Evolutionary conservation across 768 basidiomycete genomes (phyloP).

Genomic region (Glaciozyma antarctica): DNA sequence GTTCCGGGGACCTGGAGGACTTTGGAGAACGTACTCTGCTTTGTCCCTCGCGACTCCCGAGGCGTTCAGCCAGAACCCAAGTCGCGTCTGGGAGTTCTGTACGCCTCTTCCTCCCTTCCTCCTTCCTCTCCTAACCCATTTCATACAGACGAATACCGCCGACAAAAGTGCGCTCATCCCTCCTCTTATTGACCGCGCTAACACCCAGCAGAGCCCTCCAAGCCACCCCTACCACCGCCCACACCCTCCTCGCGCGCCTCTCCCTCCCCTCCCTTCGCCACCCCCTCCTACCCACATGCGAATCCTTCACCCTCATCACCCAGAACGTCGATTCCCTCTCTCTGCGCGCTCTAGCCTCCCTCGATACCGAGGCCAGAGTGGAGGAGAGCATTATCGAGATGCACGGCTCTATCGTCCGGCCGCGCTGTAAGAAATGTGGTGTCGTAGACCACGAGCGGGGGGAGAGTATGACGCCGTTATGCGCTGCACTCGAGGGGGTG

Average conservation of each 20-base stretch:
- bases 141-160: constrained; percentile 40
- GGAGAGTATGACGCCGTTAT: neutral
- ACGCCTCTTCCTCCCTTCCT: neutral
- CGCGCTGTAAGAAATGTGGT: neutral
- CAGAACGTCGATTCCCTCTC: constrained; percentile 33
- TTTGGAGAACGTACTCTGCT: constrained; percentile 20
- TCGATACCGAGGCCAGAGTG: neutral
- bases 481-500: neutral
- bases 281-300: constrained; percentile 32
- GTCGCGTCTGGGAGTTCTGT: constrained; percentile 12
- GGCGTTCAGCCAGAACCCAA: constrained; percentile 21
- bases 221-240: constrained; percentile 52
- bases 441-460: neutral
- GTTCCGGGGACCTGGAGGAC: constrained; percentile 3
- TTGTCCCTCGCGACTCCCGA: constrained; percentile 23
- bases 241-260: constrained; percentile 45
- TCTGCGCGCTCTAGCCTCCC: constrained; percentile 8
- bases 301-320: constrained; percentile 31
- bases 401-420: constrained; percentile 48
- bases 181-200: neutral
- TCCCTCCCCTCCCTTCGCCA: constrained; percentile 42
- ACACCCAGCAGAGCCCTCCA: constrained; percentile 43
- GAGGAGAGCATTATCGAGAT: constrained; percentile 44
- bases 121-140: neutral
- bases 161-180: constrained; percentile 41